A percentile compares a stretch with the other conserved stretches of the same genome.
phyloP scores from a whole-genome alignment of 257 asterid species.

The Dorcoceras hygrometricum region DNA sequence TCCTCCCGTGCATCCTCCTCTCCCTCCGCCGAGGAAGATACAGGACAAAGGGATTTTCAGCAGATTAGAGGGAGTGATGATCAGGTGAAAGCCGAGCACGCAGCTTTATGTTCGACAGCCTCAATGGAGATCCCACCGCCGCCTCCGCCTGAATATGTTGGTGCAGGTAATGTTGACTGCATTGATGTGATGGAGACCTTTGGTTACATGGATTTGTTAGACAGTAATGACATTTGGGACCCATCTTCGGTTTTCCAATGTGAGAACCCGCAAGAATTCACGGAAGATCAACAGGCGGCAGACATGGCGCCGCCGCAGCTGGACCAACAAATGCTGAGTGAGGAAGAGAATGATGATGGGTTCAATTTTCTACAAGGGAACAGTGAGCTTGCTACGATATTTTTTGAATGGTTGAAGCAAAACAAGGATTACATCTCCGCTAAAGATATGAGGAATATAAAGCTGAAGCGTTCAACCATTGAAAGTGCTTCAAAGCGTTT shows the following conservation, averaged over 20 bases:
- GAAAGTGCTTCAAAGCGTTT: slow-evolving; percentile 71
- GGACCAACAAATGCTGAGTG: background rate
- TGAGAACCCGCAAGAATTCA: slow-evolving; percentile 12
- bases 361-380: slow-evolving; percentile 50
- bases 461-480: slow-evolving; percentile 73
- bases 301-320: background rate
- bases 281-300: slow-evolving; percentile 20
- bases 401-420: slow-evolving; percentile 83
- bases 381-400: slow-evolving; percentile 58
- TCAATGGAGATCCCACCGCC: slow-evolving; percentile 42
- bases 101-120: slow-evolving; percentile 45
- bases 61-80: background rate
- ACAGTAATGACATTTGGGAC: slow-evolving; percentile 64
- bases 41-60: background rate
- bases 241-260: slow-evolving; percentile 54
- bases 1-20: slow-evolving; percentile 43
- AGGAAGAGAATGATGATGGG: slow-evolving; percentile 24
- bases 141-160: slow-evolving; percentile 25
- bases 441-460: slow-evolving; percentile 75
- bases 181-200: slow-evolving; percentile 58
- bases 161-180: slow-evolving; percentile 39
- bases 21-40: slow-evolving; percentile 28
- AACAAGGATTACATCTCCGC: slow-evolving; percentile 74
- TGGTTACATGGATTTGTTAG: slow-evolving; percentile 72
- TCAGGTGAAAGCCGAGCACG: slow-evolving; percentile 15